Evolutionary conservation across 1,139 yeast species (phyloP), one percentile per base, ranked within the genome.

Genomic region (Diutina catenulata): DNA sequence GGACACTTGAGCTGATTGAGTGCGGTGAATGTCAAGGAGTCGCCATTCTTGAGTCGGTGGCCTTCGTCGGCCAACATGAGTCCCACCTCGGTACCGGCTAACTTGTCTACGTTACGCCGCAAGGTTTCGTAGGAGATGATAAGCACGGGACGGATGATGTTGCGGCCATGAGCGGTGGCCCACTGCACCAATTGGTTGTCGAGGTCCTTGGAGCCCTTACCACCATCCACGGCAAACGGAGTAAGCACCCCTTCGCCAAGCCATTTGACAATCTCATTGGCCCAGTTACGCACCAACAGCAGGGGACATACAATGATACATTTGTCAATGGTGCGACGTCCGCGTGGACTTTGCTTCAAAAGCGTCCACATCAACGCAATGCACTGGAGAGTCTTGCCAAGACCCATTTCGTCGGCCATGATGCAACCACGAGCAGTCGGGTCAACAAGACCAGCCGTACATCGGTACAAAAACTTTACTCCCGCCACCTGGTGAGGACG

Each of bases 371-470:
- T 72, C 33, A 91, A 65, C 0, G 97, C 70, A 36, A 91, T 70
- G 55, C 98, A 93, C 56, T 91, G 99, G 33, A 91, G 65, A 0
- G 99, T 91, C 54, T 91, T 91, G 20, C 98, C 98, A 35, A 91
- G 67, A 2, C 98, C 98, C 98, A 91, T 91, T 60, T 87, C 99
- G 62, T 91, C 99, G 0, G 99, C 99, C 98, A 91, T 91, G 40
- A 91, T 93, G 54, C 98, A 91, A 1, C 99, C 99, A 52, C 80
- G 77, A 0, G 97, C 97, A 32, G 78, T 68, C 2, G 87, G 75
- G 51, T 87, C 94, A 21, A 86, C 70, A 33, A 88, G 60, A 0
- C 99, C 98, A 0, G 96, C 73, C 1, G 94, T 86, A 56, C 97
- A 88, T 42, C 91, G 63, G 52, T 87, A 91, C 42, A 91, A 61